Base-by-base conservation (phyloP, 495 filamentous ascomycete genomes). In the Terfezia claveryi region DNA sequence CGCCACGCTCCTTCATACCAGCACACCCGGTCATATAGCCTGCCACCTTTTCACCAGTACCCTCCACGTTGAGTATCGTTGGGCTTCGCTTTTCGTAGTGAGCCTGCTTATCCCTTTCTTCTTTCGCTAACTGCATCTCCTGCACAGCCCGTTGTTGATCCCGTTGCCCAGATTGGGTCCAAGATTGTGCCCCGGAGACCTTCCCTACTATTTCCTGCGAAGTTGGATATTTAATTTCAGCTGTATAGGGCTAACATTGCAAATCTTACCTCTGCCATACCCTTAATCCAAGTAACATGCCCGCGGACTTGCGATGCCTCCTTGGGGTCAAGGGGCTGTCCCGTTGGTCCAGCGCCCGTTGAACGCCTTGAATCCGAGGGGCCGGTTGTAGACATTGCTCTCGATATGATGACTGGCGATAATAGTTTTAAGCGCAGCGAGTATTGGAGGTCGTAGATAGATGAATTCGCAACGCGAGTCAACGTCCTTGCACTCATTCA, bases 241-340 rank as follows among this genome's bases (percentile, higher is more conserved):
- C 12, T 8, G 12, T 49, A 8, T 10, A 23, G 23, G 12, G 38
- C 23, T 12, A 16, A 51, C 0, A 8, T 32, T 1, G 20, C 36
- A 37, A 52, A 32, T 10, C n/a, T 4, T 60, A 60, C 59, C 10
- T 54, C 58, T 44, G 59, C 59, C 36, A 54, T 57, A 27, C 57
- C 59, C 55, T 56, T 61, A 49, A 56, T 57, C 55, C 59, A 61
- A 57, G 54, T 57, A 57, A 56, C 37, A 57, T 61, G 57, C 59
- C 58, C 59, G 23, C 53, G 50, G 51, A 57, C 41, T 50, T 61
- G 59, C 7, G 59, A 60, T 2, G 59, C 41, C 14, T 46, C 41
- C 41, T 46, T 46, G 17, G 41, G 41, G 17, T 46, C 41, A 46
- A 46, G 14, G 17, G 41, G 41, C 41, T 20, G 12, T 46, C 41